phyloP scores from a whole-genome alignment of 805 yeast species.

The Lachancea dasiensis region DNA sequence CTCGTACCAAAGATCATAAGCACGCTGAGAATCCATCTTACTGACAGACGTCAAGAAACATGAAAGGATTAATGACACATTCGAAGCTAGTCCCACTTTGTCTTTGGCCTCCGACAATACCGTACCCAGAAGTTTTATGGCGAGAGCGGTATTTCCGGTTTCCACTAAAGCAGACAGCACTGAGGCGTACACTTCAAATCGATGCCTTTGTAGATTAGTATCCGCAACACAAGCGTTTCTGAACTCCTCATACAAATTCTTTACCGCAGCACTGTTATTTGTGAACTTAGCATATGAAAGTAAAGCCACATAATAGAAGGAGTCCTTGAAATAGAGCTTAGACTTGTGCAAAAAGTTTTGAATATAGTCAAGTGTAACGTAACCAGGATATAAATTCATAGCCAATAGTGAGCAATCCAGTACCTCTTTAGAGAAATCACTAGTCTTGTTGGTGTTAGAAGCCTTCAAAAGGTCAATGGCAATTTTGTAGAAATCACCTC shows the following conservation, averaged over 20 bases:
- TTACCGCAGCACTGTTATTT: conserved; percentile 36
- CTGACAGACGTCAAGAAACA: conserved; percentile 38
- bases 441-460: conserved; percentile 37
- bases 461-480: conserved; percentile 44
- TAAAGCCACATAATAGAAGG: conserved; percentile 36
- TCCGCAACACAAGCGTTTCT: conserved; percentile 17
- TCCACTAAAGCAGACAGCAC: conserved; percentile 48
- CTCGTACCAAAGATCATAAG: conserved; percentile 34
- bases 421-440: conserved; percentile 38
- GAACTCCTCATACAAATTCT: conserved; percentile 37
- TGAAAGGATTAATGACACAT: conserved; percentile 39
- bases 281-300: conserved; percentile 36
- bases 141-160: conserved; percentile 43
- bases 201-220: conserved; percentile 29
- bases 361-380: conserved; percentile 32
- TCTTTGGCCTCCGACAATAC: conserved; percentile 42
- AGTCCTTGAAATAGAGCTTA: conserved; percentile 25
- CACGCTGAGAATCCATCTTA: conserved; percentile 30
- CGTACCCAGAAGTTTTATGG: conserved; percentile 53
- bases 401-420: conserved; percentile 43
- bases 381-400: conserved; percentile 37
- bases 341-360: conserved; percentile 26
- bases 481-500: conserved; percentile 43
- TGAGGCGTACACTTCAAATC: conserved; percentile 45
- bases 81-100: conserved; percentile 29